Base-by-base conservation (phyloP, 1,139 yeast genomes). In the Hemisphaericaspora xylofermentans region DNA sequence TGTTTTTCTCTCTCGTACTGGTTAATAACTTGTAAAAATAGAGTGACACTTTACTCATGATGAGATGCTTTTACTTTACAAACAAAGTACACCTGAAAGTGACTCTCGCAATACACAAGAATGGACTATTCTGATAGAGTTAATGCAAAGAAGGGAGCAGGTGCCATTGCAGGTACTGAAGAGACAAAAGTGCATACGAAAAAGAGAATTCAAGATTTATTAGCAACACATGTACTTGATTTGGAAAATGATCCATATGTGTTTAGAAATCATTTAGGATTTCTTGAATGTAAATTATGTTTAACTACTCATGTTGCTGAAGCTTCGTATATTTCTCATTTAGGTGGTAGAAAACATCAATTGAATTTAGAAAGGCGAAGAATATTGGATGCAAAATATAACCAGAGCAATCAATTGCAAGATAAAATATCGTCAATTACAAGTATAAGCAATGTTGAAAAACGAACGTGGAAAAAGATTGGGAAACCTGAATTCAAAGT, bases 301-400 rank as follows among this genome's bases (percentile, higher is more conserved):
- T 62, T 81, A 25, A 88, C 96, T 1, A 74, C 85, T 0, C 96
- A 88, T 60, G 69, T 75, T 21, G 78, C 81, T 25, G 91, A 84
- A 46, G 77, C 87, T n/a, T 82, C 89, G 7, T 88, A 86, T 54
- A 67, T 88, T 14, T 74, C 89, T 1, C 96, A 88, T 54, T 73
- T 89, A 3, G 85, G 88, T 36, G 96, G 95, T 3, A 72, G 77
- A 45, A 84, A 83, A 58, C 96, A 88, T 58, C 85, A 79, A 55
- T 59, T 80, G 50, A 84, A 82, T 49, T 65, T 88, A 34, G 84
- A 82, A 49, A 72, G 78, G 43, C 66, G 95, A 42, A 66, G 77
- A 36, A 61, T 66, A 31, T 50, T 61, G 40, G 80, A 76, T 46
- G 77, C 70, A 44, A 66, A 61, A 45, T 56, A 57, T 33, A 49